Conservation (phyloP, 495 filamentous ascomycete species). For the Talaromyces borbonicus region DNA sequence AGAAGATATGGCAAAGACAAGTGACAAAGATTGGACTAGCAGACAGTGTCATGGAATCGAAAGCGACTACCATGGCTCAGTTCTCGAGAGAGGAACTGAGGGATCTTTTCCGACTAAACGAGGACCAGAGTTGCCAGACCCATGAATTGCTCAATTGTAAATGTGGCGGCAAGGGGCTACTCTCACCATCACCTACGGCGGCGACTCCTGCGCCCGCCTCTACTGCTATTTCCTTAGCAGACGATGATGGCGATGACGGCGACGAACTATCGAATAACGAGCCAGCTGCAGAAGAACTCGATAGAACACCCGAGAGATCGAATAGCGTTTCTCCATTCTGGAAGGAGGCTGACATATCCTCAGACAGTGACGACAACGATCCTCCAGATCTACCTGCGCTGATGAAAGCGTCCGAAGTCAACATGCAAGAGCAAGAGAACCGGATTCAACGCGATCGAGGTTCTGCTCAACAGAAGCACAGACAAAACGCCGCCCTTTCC, state of each 20-base stretch:
- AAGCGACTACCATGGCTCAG: slow-evolving; percentile 38
- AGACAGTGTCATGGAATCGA: slow-evolving; percentile 57
- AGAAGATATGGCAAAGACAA: slow-evolving; percentile 81
- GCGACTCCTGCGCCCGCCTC: too few relatives aligned
- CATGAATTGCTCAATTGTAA: slow-evolving; percentile 61
- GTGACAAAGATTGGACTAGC: slow-evolving; percentile 65
- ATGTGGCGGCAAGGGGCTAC: slow-evolving; percentile 48
- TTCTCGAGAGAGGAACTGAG: slow-evolving; percentile 62
- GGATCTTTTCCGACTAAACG: slow-evolving; percentile 63
- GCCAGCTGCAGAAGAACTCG: background rate
- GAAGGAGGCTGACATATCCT: slow-evolving; percentile 13
- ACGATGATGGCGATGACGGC: slow-evolving; percentile 13
- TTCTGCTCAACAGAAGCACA: background rate
- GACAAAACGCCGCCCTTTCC: background rate
- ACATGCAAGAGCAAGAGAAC: slow-evolving; percentile 52
- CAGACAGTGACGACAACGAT: slow-evolving; percentile 32
- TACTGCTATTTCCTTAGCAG: background rate
- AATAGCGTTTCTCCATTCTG: slow-evolving; percentile 6
- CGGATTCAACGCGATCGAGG: slow-evolving; percentile 27
- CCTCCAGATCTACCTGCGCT: slow-evolving; percentile 30
- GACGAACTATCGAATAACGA: too few relatives aligned
- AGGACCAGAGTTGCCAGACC: slow-evolving; percentile 46
- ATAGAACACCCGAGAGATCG: background rate
- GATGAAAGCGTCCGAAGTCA: slow-evolving; percentile 48
- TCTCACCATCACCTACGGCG: background rate